Base-by-base conservation (phyloP, 139 green algal genomes). In the Closterium sp. region DNA sequence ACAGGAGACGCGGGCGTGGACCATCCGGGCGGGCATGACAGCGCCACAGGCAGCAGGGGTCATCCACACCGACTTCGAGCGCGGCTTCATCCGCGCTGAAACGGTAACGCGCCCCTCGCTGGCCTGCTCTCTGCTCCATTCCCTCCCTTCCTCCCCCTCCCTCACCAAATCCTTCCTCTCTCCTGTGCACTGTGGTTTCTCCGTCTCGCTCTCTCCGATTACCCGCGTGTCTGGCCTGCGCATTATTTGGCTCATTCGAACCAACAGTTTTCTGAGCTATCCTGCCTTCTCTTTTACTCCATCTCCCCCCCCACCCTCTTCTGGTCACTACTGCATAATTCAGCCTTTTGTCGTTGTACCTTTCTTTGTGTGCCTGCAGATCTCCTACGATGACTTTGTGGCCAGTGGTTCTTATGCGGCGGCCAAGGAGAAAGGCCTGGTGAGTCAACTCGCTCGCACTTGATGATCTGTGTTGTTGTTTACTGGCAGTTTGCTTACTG, bases 51-150 rank as follows among this genome's bases (percentile, higher is more conserved):
- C 97, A 28, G 98, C 98, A 33, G 98, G 98, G 7, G 95, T 97
- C 83, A 99, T 99, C 92, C 98, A 99, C 93, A 96, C 95, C 2
- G 98, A 99, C 96, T 99, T 99, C 95, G 98, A 99, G 94, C 92
- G 97, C 16, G 98, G 98, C 25, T 99, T 99, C 96, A 99, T 99
- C 93, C 98, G 97, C 64, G 98, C 98, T 0, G 98, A 99, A 93
- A 97, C 98, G 5, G 97, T 98, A 38, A 9, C 23, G 31, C 31
- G 8, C n/a, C n/a, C 86, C 86, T 89, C 28, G 5, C 85, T 6
- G 12, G 3, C 33, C 28, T 84, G 10, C 23, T 91, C 30, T 86
- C 32, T 91, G 12, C 23, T 31, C 86, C 33, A 30, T 12, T 85
- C n/a, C 84, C 64, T 91, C 2, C 86, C 21, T 91, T 84, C 25